Evolutionary conservation across 805 yeast genomes (phyloP).

Genomic region (Lachancea fermentati): DNA sequence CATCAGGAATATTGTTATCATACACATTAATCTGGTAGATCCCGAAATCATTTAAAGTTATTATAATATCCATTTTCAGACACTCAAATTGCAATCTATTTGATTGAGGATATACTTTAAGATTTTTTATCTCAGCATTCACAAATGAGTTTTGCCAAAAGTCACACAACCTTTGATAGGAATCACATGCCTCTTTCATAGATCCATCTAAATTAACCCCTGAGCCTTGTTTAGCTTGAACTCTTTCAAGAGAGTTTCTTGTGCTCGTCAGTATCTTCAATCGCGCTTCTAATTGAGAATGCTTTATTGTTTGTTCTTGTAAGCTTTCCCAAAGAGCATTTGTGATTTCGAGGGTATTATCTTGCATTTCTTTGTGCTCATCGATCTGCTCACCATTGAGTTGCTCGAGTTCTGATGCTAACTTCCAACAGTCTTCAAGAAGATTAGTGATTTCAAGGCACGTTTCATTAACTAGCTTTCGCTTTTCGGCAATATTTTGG

Average conservation of each 20-base stretch:
- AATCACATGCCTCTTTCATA: slow-evolving; percentile 1
- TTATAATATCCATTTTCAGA: neutral
- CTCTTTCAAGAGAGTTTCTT: slow-evolving; percentile 3
- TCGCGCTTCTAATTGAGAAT: slow-evolving; percentile 6
- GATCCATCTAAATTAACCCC: neutral
- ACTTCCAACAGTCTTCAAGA: slow-evolving; percentile 23
- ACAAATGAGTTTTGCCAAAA: slow-evolving; percentile 12
- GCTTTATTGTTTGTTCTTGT: neutral
- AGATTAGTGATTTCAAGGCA: slow-evolving; percentile 20
- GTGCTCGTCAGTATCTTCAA: slow-evolving; percentile 10
- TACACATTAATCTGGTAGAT: slow-evolving; percentile 5
- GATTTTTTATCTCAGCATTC: slow-evolving; percentile 5
- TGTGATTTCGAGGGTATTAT: slow-evolving; percentile 9
- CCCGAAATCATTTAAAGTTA: slow-evolving; percentile 1
- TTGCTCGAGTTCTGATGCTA: slow-evolving; percentile 18
- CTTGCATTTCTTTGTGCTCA: slow-evolving; percentile 7
- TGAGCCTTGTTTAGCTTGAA: neutral
- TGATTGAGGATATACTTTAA: slow-evolving; percentile 20
- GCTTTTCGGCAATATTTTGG: slow-evolving; percentile 16
- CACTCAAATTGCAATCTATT: slow-evolving; percentile 20
- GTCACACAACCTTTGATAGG: slow-evolving; percentile 5
- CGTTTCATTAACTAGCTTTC: slow-evolving; percentile 20
- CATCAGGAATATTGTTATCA: slow-evolving; percentile 6
- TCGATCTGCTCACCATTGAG: neutral
- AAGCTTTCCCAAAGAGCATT: slow-evolving; percentile 12